phyloP scores from a whole-genome alignment of 2,329 filamentous ascomycete species.

The Fusarium secorum region DNA sequence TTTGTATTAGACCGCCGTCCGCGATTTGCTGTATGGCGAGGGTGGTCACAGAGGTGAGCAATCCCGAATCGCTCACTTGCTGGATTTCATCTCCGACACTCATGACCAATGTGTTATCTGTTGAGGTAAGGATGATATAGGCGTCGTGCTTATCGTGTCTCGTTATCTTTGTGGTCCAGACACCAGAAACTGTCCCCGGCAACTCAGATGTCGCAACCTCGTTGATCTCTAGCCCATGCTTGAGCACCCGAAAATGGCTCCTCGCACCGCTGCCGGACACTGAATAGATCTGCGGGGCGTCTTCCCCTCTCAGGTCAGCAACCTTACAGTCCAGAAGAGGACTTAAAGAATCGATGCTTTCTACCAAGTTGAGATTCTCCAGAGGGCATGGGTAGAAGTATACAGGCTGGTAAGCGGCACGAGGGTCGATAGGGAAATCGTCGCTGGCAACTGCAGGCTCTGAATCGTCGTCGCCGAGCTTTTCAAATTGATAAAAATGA shows the following conservation, averaged over 20 bases:
- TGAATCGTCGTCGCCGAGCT: constrained; percentile 92
- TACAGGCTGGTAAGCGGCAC: constrained; percentile 75
- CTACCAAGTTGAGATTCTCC: constrained; percentile 83
- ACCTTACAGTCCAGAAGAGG: constrained; percentile 91
- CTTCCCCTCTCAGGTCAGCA: constrained; percentile 87
- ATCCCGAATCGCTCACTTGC: constrained; percentile 92
- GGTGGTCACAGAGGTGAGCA: constrained; percentile 86
- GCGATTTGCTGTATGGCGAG: constrained; percentile 93
- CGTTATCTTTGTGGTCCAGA: constrained; percentile 93
- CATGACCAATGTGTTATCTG: constrained; percentile 86
- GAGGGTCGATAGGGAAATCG: constrained; percentile 78
- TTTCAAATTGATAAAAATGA: constrained; percentile 95
- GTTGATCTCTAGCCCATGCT: constrained; percentile 90
- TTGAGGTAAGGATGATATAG: constrained; percentile 92
- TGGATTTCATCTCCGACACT: constrained; percentile 97
- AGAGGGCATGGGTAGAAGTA: constrained; percentile 84
- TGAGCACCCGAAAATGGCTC: constrained; percentile 89
- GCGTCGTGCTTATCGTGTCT: constrained; percentile 85
- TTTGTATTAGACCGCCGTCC: constrained; percentile 91
- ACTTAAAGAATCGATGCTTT: constrained; percentile 87
- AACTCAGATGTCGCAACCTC: constrained; percentile 93
- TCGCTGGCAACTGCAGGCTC: constrained; percentile 87
- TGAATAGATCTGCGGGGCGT: constrained; percentile 94
- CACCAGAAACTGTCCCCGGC: constrained; percentile 82
- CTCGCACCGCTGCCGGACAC: constrained; percentile 87